Evolutionary conservation across 2,329 filamentous ascomycete species (phyloP), one percentile per base, ranked within the genome.

Genomic region (Sclerotinia subarctica): DNA sequence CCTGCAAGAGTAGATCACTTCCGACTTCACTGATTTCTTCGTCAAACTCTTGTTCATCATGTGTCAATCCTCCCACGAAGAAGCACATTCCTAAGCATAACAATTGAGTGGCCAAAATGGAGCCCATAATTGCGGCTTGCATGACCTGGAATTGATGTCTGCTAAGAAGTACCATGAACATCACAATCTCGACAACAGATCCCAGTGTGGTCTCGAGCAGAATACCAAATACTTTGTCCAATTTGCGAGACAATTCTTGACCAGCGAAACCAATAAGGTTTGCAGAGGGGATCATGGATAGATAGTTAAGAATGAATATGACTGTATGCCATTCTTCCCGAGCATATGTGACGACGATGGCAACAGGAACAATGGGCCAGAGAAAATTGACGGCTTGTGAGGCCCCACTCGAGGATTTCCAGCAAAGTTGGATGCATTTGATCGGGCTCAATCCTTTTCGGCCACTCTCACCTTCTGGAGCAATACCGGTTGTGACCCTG

Each of bases 81-180:
- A 96, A 96, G 77, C 92, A 95, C 64, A 89, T 76, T 0, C 93
- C 93, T 35, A 96, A 79, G 72, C 92, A 96, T 0, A 96, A 82
- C 58, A 96, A 79, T 80, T 95, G 85, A 47, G 93, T 96, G 11
- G 93, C 92, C 47, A 96, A 79, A 51, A 96, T 90, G 0, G 91
- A 94, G 47, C 93, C 92, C 0, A 96, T 81, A 64, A 96, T 94
- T 26, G 93, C 92, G 63, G 91, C 91, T 76, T 92, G 88, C 73
- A 96, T 92, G 73, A 95, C 90, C 24, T 85, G 83, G 68, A 90
- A 88, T 77, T 81, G 78, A 62, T 81, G 72, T 46, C 59, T 51
- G 21, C 77, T 77, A 5, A 95, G 83, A 53, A 96, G 80, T 3
- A 94, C 86, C 82, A 94, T 89, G 79, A 96, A 94, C 46, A 96